Evolutionary conservation across 2,329 filamentous ascomycete genomes (phyloP), one percentile per base, ranked within the genome.

Genomic region (Coniochaeta sp.): DNA sequence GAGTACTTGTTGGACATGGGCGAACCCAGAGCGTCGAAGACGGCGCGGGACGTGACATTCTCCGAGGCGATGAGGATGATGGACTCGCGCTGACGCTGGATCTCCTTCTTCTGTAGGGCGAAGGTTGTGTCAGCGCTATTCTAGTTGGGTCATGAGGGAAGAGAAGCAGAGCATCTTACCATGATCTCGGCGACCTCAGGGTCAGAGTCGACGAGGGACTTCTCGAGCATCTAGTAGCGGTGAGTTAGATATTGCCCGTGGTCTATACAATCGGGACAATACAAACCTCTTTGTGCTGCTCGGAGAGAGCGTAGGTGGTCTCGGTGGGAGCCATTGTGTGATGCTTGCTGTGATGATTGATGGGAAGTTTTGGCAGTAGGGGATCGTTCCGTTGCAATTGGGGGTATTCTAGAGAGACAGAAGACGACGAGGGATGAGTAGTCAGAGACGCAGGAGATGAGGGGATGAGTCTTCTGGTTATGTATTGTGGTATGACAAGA

Each of bases 1-100:
- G 91, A 96, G 83, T 99, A 99, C 79, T 99, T 99, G 83, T 99
- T 96, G 73, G 89, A 90, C 88, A 94, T 95, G 71, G 88, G 87
- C 53, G 86, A 91, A 65, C 94, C 94, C 60, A 99, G 85, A 55
- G 94, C 94, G 76, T 99, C 91, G 77, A 96, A 96, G 66, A 99
- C 94, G 65, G 94, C 91, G 63, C 91, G 91, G 57, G 94, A 99
- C 53, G 94, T 99, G 75, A 99, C 91, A 80, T 99, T 99, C 79
- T 99, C 94, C 52, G 94, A 97, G 67, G 94, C 92, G 65, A 99
- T 99, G 69, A 99, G 86, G 67, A 97, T 89, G 74, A 99, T 95
- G 64, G 91, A 97, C 81, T 99, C 91, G 72, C 90, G 86, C 79
- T 99, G 94, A 69, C 94, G 90, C 82, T 96, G 85, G 67, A 96